Evolutionary conservation across 2,329 filamentous ascomycete species (phyloP).

Genomic region (Colletotrichum noveboracense): DNA sequence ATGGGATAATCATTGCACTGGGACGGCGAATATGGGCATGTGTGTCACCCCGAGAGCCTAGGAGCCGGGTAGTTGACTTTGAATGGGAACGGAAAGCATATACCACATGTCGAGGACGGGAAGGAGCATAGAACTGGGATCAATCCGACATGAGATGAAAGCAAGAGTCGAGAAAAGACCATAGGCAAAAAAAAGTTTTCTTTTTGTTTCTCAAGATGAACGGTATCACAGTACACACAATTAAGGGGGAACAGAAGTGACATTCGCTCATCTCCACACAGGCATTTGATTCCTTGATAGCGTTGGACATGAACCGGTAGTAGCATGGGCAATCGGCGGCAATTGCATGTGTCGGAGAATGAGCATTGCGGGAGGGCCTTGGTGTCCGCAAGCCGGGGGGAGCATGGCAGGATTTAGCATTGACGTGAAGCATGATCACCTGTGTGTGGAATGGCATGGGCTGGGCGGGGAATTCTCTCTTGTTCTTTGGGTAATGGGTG

Average conservation of each 20-base stretch:
- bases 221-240: neutral
- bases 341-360: neutral
- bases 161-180: conserved; percentile 21
- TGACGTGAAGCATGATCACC: neutral
- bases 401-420: conserved; percentile 4
- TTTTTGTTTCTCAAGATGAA: neutral
- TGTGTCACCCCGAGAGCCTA: conserved; percentile 14
- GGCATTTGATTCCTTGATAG: neutral
- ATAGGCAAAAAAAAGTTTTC: conserved; percentile 21
- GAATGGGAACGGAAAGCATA: conserved; percentile 18
- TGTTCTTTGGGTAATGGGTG: neutral
- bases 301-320: neutral
- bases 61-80: conserved; percentile 15
- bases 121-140: conserved; percentile 21
- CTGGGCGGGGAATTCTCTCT: neutral
- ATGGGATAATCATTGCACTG: neutral
- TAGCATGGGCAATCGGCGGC: neutral
- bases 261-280: neutral
- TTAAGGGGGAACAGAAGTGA: neutral
- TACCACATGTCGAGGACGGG: conserved; percentile 19
- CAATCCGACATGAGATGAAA: conserved; percentile 20
- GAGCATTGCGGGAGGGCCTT: neutral
- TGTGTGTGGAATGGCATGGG: conserved; percentile 2
- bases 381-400: neutral
- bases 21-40: conserved; percentile 21